Percentiles rank a stretch among this genome's conserved stretches.
Conservation (phyloP, 257 asterid species). For the Plectranthus barbatus region DNA sequence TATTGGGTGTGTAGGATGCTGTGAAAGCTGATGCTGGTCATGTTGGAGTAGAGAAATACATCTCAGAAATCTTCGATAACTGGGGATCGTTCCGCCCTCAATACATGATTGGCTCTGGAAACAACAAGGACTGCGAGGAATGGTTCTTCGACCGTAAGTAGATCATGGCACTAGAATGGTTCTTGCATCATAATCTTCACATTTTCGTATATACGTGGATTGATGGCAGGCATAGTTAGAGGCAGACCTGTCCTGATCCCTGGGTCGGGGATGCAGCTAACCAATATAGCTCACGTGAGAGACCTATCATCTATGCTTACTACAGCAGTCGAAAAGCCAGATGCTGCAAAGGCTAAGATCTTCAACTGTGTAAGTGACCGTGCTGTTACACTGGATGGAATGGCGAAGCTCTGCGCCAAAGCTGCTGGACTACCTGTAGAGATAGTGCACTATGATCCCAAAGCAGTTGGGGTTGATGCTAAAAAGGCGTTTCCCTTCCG, state of each 20-base stretch:
- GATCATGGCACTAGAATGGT: too few species aligned
- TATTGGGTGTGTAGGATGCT: conserved; percentile 43
- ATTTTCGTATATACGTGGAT: neutral
- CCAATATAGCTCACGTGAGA: conserved; percentile 79
- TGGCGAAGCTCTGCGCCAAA: conserved; percentile 79
- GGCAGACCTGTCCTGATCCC: conserved; percentile 80
- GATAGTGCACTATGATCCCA: conserved; percentile 83
- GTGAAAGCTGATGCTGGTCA: conserved; percentile 95
- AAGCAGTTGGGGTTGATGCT: conserved; percentile 73
- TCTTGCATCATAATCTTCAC: neutral
- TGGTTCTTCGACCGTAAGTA: conserved; percentile 98
- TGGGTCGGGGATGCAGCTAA: conserved; percentile 89
- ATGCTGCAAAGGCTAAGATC: conserved; percentile 57
- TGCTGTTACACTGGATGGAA: conserved; percentile 87
- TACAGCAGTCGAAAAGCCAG: conserved; percentile 66
- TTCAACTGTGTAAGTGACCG: conserved; percentile 91
- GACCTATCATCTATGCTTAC: conserved; percentile 84
- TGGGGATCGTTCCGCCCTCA: conserved; percentile 95
- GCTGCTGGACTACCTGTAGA: conserved; percentile 78
- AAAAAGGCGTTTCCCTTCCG: conserved; percentile 98
- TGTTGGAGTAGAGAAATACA: conserved; percentile 79
- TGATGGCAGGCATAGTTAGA: conserved; percentile 64
- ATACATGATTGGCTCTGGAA: conserved; percentile 95
- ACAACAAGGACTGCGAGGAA: conserved; percentile 95
- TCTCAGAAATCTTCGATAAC: conserved; percentile 50